Conservation (phyloP, 139 green algal genomes). For the Axilococcus clingmanii region DNA sequence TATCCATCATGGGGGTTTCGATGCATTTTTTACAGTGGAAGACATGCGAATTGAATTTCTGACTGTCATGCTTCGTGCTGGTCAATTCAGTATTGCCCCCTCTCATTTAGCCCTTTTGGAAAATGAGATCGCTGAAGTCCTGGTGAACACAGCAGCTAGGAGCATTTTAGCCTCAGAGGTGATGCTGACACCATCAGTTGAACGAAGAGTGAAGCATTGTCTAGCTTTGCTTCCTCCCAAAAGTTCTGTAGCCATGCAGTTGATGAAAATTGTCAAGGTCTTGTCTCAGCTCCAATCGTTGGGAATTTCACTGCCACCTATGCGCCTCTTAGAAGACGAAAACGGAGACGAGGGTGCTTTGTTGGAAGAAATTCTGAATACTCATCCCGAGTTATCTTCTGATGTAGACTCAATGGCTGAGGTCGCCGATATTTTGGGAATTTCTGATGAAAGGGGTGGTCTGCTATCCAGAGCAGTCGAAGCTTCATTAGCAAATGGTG, state of each 20-base stretch:
- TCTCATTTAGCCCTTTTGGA: constrained; percentile 10
- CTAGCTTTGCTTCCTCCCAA: too few relatives aligned
- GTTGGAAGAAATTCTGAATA: too few relatives aligned
- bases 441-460: too few relatives aligned
- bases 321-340: too few relatives aligned
- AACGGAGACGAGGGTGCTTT: too few relatives aligned
- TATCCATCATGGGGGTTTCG: constrained; percentile 6
- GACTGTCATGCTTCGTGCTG: constrained; percentile 12
- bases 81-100: constrained; percentile 12
- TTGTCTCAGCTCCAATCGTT: not conserved
- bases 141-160: constrained; percentile 15
- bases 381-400: too few relatives aligned
- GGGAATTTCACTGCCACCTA: not conserved
- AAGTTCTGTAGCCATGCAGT: too few relatives aligned
- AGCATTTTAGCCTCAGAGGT: constrained; percentile 15
- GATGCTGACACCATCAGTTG: constrained; percentile 3
- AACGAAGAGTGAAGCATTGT: too few relatives aligned
- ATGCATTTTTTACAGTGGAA: constrained; percentile 1
- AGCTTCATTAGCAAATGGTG: constrained; percentile 1
- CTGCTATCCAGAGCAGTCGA: not conserved
- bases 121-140: constrained; percentile 5
- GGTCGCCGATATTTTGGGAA: too few relatives aligned
- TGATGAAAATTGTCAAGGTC: not conserved
- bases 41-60: constrained; percentile 13
- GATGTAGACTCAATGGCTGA: too few relatives aligned